Conservation (phyloP, 2,329 filamentous ascomycete genomes). For the Cadophora malorum region DNA sequence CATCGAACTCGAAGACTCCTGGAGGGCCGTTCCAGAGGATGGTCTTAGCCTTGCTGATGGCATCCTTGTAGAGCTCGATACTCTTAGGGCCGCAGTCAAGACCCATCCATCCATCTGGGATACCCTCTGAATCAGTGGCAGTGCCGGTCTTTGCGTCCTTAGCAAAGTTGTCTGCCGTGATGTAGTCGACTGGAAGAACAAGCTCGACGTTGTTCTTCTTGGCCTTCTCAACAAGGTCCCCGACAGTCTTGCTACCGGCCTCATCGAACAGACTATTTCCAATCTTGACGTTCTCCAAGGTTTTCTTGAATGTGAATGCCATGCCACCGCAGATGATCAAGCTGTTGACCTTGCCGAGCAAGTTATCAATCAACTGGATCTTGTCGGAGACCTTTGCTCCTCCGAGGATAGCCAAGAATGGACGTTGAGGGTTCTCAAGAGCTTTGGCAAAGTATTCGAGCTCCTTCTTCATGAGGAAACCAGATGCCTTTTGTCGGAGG, state of each 20-base stretch:
- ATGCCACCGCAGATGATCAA: constrained; percentile 97
- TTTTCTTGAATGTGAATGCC: constrained; percentile 99
- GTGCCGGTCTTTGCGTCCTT: constrained; percentile 81
- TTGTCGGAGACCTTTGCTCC: constrained; percentile 99
- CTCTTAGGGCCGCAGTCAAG: constrained; percentile 93
- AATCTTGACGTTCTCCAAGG: constrained; percentile 87
- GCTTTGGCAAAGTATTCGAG: constrained; percentile 99
- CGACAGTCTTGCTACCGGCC: constrained; percentile 90
- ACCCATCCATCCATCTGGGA: constrained; percentile 97
- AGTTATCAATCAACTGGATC: constrained; percentile 99
- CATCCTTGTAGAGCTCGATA: constrained; percentile 84
- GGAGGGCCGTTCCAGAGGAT: constrained; percentile 99
- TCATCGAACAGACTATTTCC: constrained; percentile 93
- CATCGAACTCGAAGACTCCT: constrained; percentile 96
- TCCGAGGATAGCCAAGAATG: constrained; percentile 98
- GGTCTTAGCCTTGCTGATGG: constrained; percentile 88
- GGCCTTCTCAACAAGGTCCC: constrained; percentile 88
- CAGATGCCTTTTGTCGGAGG: constrained; percentile 94
- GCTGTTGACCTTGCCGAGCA: constrained; percentile 96
- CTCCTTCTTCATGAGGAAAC: constrained; percentile 99
- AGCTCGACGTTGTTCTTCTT: constrained; percentile 96
- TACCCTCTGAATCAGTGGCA: constrained; percentile 86
- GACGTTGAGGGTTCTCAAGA: constrained; percentile 88
- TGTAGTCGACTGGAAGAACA: constrained; percentile 91
- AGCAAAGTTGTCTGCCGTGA: constrained; percentile 94